phyloP scores from a whole-genome alignment of 768 basidiomycete species.

The Panaeolus papilionaceus region DNA sequence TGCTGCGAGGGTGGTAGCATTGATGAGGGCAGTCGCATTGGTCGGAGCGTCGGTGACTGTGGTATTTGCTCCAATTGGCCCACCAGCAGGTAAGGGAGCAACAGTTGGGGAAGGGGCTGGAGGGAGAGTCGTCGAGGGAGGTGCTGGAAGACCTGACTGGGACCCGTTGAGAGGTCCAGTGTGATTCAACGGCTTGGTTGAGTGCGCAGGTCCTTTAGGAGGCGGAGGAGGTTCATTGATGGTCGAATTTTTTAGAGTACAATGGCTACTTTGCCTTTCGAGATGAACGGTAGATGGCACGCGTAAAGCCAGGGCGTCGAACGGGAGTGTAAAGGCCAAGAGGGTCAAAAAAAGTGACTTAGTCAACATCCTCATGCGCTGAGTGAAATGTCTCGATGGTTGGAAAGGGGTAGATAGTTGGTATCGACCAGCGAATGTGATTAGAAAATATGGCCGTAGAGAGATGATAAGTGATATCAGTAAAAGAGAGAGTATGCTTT shows the following conservation, averaged over 20 bases:
- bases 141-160: neutral
- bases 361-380: constrained; percentile 8
- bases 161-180: neutral
- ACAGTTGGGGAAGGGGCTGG: neutral
- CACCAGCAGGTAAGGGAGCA: neutral
- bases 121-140: neutral
- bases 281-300: neutral
- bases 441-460: neutral
- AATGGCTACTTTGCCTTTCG: neutral
- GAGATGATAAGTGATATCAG: neutral
- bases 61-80: neutral
- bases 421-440: constrained; percentile 1
- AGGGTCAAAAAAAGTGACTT: constrained; percentile 5
- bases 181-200: neutral
- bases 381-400: neutral
- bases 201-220: neutral
- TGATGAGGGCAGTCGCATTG: neutral
- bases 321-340: neutral
- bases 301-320: neutral
- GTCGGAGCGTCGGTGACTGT: neutral
- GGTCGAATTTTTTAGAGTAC: neutral
- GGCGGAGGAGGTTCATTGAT: neutral
- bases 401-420: constrained; percentile 3
- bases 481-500: neutral
- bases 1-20: neutral